These are phyloP conservation scores for Plasmopara halstedii DNA, from an alignment of 352 stramenopile species.

Conservation along the genomic window DNA sequence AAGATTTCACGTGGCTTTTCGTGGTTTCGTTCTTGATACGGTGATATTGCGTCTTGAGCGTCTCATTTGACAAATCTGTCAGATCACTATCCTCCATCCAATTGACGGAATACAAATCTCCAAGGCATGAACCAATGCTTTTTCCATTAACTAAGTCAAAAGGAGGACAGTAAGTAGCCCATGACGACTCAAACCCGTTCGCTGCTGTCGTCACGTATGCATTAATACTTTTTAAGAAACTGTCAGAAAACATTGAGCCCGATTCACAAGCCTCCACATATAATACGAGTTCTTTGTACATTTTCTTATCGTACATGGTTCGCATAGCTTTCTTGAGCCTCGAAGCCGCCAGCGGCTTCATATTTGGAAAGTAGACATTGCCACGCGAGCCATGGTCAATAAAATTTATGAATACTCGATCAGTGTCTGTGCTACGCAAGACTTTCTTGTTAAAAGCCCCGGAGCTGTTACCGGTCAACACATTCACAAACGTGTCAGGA, in stretches of 20 bases:
- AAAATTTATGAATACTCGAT: slow-evolving; percentile 91
- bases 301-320: slow-evolving; percentile 75
- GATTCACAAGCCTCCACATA: slow-evolving; percentile 91
- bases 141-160: slow-evolving; percentile 65
- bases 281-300: slow-evolving; percentile 88
- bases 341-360: slow-evolving; percentile 60
- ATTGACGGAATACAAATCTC: slow-evolving; percentile 87
- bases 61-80: slow-evolving; percentile 70
- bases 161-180: slow-evolving; percentile 84
- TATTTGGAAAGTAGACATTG: slow-evolving; percentile 76
- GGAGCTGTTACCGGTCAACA: slow-evolving; percentile 73
- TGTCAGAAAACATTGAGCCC: slow-evolving; percentile 84
- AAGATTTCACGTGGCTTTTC: slow-evolving; percentile 79
- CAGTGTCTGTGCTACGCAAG: slow-evolving; percentile 70
- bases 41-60: slow-evolving; percentile 68
- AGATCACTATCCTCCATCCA: slow-evolving; percentile 89
- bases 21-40: slow-evolving; percentile 65
- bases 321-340: slow-evolving; percentile 61
- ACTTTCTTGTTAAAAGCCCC: slow-evolving; percentile 62
- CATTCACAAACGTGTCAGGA: slow-evolving; percentile 80
- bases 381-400: slow-evolving; percentile 85
- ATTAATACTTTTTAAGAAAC: slow-evolving; percentile 74
- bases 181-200: slow-evolving; percentile 84
- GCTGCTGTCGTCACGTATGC: slow-evolving; percentile 86
- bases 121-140: slow-evolving; percentile 71